Percentiles rank a stretch among this genome's conserved stretches.
These are phyloP conservation scores for Neurospora cerealis DNA, from an alignment of 495 filamentous ascomycete species.

Conservation along the genomic window DNA sequence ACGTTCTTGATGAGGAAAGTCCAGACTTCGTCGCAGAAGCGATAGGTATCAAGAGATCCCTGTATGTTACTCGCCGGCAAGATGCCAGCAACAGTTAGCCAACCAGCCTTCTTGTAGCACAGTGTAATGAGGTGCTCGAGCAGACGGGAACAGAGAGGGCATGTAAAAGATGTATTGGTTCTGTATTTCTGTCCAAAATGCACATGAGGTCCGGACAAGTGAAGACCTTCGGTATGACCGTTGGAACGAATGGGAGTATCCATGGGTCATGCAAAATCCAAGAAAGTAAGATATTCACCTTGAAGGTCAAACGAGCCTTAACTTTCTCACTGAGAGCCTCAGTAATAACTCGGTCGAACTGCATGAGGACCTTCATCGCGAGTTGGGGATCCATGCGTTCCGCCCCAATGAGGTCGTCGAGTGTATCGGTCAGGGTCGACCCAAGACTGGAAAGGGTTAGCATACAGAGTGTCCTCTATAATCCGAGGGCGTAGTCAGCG, in stretches of 20 bases:
- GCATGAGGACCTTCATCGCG: conserved; percentile 91
- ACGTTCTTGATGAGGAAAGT: conserved; percentile 99
- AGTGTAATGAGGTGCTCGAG: not conserved
- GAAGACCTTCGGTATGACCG: not conserved
- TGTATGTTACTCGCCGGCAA: conserved; percentile 24
- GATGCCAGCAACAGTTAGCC: not conserved
- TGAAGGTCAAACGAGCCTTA: conserved; percentile 85
- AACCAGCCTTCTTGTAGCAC: not conserved
- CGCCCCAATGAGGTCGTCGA: conserved; percentile 89
- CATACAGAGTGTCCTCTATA: not conserved
- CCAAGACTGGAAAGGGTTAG: conserved; percentile 60
- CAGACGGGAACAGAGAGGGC: not conserved
- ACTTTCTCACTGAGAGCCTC: conserved; percentile 85
- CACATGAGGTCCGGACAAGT: not conserved
- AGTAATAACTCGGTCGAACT: conserved; percentile 84
- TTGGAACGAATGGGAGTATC: not conserved
- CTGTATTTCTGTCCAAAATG: not conserved
- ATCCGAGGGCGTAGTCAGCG: not conserved
- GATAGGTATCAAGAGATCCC: conserved; percentile 97
- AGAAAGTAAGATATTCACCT: conserved; percentile 48
- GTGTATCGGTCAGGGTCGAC: conserved; percentile 82
- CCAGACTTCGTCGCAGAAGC: conserved; percentile 99
- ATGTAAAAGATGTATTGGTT: not conserved
- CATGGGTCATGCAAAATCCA: not conserved
- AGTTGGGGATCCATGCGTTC: conserved; percentile 93